These are phyloP conservation scores for Carex pumila DNA, from an alignment of 176 grass and related monocot species.

Conservation along the genomic window DNA sequence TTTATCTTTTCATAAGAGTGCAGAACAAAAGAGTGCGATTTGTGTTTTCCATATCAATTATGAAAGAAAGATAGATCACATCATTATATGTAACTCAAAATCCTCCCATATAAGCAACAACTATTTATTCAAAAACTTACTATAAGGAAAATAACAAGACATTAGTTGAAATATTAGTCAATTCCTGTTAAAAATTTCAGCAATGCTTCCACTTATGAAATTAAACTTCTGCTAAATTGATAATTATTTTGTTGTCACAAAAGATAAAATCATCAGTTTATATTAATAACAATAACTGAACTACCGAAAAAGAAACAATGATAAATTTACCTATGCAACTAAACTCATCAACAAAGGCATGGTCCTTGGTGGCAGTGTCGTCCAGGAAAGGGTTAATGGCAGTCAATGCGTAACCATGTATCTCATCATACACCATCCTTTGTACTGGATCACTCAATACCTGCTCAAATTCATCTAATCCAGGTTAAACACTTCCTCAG, in stretches of 20 bases:
- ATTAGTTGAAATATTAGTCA: not conserved
- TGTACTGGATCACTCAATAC: slow-evolving; percentile 83
- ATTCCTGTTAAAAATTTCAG: not conserved
- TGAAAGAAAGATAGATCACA: not conserved
- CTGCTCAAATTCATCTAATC: slow-evolving; percentile 25
- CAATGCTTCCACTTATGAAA: not conserved
- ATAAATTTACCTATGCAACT: slow-evolving; percentile 65
- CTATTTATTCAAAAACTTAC: not conserved
- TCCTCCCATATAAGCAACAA: not conserved
- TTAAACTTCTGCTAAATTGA: not conserved
- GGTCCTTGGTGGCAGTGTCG: slow-evolving; percentile 62
- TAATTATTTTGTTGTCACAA: not conserved
- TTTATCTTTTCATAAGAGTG: not conserved
- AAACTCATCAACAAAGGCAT: slow-evolving; percentile 89
- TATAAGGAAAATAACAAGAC: not conserved
- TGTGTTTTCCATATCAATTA: not conserved
- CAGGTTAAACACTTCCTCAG: not conserved
- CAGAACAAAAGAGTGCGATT: not conserved
- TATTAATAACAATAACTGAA: not conserved
- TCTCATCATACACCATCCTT: slow-evolving; percentile 73
- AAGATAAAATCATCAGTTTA: not conserved
- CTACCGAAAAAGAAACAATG: not conserved
- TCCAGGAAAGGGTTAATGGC: slow-evolving; percentile 86
- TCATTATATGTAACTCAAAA: not conserved
- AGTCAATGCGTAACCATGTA: slow-evolving; percentile 66